These are phyloP conservation scores for Takashimella tepidaria DNA, from an alignment of 1,284 basidiomycete genomes.

Conservation along the genomic window DNA sequence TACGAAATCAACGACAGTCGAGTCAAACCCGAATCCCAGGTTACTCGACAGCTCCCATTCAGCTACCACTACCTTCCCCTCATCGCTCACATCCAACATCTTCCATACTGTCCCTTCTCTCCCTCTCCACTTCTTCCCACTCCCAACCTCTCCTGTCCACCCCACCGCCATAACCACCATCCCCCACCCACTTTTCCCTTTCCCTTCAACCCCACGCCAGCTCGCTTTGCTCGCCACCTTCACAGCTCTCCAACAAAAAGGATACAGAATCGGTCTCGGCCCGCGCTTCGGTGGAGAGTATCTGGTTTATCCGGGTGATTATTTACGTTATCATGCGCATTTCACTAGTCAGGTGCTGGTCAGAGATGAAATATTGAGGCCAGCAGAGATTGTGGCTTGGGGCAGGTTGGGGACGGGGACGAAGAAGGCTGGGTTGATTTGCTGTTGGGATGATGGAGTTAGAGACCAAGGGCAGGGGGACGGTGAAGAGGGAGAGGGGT, in stretches of 20 bases:
- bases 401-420: slow-evolving; percentile 94
- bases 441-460: slow-evolving; percentile 67
- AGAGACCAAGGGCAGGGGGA: slow-evolving; percentile 9
- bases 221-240: slow-evolving; percentile 30
- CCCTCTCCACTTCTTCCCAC: slow-evolving; percentile 9
- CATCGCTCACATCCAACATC: slow-evolving; percentile 4
- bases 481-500: slow-evolving; percentile 11
- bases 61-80: neutral
- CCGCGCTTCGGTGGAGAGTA: slow-evolving; percentile 85
- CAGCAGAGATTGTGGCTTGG: slow-evolving; percentile 90
- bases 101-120: slow-evolving; percentile 27
- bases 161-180: slow-evolving; percentile 18
- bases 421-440: slow-evolving; percentile 91
- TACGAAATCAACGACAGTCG: too few species aligned
- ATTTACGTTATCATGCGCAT: slow-evolving; percentile 93
- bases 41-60: too few species aligned
- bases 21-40: too few species aligned
- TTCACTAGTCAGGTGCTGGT: slow-evolving; percentile 80
- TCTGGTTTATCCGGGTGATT: slow-evolving; percentile 94
- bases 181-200: slow-evolving; percentile 30
- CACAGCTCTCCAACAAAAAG: slow-evolving; percentile 28
- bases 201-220: slow-evolving; percentile 28
- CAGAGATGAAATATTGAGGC: slow-evolving; percentile 58
- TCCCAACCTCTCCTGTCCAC: slow-evolving; percentile 10
- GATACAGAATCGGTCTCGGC: slow-evolving; percentile 56